Conservation (phyloP, 1,139 yeast genomes). For the Pichia sp. region DNA sequence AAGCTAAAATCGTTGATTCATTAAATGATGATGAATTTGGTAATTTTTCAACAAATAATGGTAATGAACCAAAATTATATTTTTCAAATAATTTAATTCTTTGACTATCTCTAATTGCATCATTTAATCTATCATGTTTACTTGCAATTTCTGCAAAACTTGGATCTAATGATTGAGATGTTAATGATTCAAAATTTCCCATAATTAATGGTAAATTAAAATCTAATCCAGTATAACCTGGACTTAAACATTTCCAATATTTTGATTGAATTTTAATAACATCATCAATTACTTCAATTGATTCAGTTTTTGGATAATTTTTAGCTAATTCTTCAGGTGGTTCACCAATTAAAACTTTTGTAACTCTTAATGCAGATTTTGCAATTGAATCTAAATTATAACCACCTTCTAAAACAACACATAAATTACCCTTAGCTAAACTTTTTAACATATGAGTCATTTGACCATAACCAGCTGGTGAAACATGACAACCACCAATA, state of each 20-base stretch:
- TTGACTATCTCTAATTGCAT: constrained; percentile 71
- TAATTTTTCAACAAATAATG: constrained; percentile 50
- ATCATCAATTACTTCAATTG: constrained; percentile 80
- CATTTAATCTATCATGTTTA: constrained; percentile 47
- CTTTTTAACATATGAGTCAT: constrained; percentile 91
- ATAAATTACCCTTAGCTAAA: constrained; percentile 79
- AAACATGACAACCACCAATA: constrained; percentile 94
- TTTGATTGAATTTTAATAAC: constrained; percentile 76
- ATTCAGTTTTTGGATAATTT: constrained; percentile 63
- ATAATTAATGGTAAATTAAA: constrained; percentile 26
- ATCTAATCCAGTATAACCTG: constrained; percentile 46
- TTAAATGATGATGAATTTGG: constrained; percentile 44
- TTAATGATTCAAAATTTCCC: constrained; percentile 24
- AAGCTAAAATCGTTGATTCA: constrained; percentile 62
- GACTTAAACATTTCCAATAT: constrained; percentile 81
- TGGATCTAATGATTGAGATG: constrained; percentile 20
- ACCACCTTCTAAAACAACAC: constrained; percentile 94
- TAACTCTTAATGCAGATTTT: constrained; percentile 84
- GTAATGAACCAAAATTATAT: constrained; percentile 60
- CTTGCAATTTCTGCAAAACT: constrained; percentile 33
- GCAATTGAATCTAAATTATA: constrained; percentile 90
- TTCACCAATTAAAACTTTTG: constrained; percentile 88
- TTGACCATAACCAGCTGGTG: constrained; percentile 94
- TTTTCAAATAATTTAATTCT: constrained; percentile 48
- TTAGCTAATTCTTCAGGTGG: constrained; percentile 76